Evolutionary conservation across 2,329 filamentous ascomycete species (phyloP).

Genomic region (Lachnellula hyalina): DNA sequence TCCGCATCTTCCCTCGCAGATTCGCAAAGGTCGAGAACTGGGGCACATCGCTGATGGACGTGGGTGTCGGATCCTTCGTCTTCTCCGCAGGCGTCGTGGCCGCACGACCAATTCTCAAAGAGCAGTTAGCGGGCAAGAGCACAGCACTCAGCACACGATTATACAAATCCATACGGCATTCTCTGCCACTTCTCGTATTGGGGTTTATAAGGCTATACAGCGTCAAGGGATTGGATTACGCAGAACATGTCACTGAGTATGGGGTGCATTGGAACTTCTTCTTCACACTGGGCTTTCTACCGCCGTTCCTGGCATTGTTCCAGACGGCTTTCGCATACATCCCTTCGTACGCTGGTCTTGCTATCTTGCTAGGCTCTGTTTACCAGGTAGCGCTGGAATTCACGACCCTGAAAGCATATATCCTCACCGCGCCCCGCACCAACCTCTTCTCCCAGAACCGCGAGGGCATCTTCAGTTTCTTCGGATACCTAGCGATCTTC

Average conservation of each 20-base stretch:
- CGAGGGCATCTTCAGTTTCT: constrained; percentile 91
- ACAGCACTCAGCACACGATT: constrained; percentile 54
- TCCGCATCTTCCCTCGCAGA: constrained; percentile 82
- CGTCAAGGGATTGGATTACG: constrained; percentile 92
- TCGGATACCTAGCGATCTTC: constrained; percentile 93
- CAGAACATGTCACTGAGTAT: constrained; percentile 95
- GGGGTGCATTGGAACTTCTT: constrained; percentile 99
- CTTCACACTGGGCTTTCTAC: constrained; percentile 85
- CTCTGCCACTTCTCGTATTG: constrained; percentile 73
- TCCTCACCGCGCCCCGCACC: constrained; percentile 74
- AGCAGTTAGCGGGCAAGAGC: constrained; percentile 47
- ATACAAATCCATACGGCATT: constrained; percentile 66
- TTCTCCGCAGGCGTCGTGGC: constrained; percentile 91
- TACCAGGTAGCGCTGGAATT: constrained; percentile 76
- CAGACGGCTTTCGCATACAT: constrained; percentile 65
- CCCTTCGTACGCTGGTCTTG: constrained; percentile 71
- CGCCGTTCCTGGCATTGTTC: constrained; percentile 81
- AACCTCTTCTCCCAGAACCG: constrained; percentile 84
- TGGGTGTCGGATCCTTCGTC: constrained; percentile 95
- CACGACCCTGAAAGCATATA: constrained; percentile 73
- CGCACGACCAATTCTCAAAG: constrained; percentile 72
- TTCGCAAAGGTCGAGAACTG: constrained; percentile 99
- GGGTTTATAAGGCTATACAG: constrained; percentile 77
- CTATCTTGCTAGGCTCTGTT: constrained; percentile 58
- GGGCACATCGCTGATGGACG: constrained; percentile 98